Base-by-base conservation (phyloP, 495 filamentous ascomycete species). In the Aspergillus heteromorphus region DNA sequence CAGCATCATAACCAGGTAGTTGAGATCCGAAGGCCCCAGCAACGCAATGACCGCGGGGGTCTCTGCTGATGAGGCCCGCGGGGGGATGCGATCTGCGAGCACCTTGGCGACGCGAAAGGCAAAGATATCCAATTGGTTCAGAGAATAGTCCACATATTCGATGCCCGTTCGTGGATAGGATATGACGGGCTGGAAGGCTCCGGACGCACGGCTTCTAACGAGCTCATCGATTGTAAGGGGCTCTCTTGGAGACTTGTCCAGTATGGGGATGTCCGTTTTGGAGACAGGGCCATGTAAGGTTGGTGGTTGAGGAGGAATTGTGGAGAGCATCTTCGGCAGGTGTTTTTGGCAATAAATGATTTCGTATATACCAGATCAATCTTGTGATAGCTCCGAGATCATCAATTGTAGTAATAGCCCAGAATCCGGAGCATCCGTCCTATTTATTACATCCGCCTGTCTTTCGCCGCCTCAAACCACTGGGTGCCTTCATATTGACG, bases 1-100 rank as follows among this genome's bases (percentile, higher is more conserved):
- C 17, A 76, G 65, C 20, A 73, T 62, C 3, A 71, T 69, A n/a
- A 76, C 53, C 13, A 76, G 62, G 30, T 73, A 71, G 34, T 73
- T 66, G 25, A 76, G 61, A 49, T 72, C 65, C 1, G 73, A 74
- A 0, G 65, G 60, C 0, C 66, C 73, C 25, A 78, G 65, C 21
- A 78, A 29, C 0, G 67, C 59, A 21, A 78, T 64, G 13, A 79
- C 71, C 18, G 64, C 31, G 18, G 66, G 64, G 47, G 62, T 58
- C 49, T 66, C 62, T 48, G 57, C 51, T 8, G 65, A 68, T 43
- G 58, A 57, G n/a, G 29, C 45, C 38, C 45, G 57, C 14, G 61
- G 55, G 3, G 53, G 65, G 8, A 66, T 53, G 2, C 21, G 43
- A 31, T 54, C 36, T 17, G 49, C 54, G n/a, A 62, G 25, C n/a